phyloP scores from a whole-genome alignment of 1,284 basidiomycete species.

The Coniferiporia weirii region DNA sequence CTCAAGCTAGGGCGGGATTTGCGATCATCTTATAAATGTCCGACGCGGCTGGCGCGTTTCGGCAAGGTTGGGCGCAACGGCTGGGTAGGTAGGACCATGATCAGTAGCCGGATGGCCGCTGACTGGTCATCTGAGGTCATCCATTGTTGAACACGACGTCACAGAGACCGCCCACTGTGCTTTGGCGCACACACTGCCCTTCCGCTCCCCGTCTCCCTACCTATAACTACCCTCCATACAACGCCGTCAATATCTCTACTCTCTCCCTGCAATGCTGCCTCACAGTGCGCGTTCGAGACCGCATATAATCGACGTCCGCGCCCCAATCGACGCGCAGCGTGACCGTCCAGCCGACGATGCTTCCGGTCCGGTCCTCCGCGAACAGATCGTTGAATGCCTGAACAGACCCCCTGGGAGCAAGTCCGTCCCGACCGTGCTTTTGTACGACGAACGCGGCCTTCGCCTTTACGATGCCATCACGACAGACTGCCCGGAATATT shows the following conservation, averaged over 20 bases:
- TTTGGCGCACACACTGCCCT: no score
- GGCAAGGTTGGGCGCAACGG: no score
- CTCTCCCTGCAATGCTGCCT: neutral
- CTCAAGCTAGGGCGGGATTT: no score
- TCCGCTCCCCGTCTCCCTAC: no score
- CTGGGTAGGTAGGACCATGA: no score
- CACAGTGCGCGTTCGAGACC: neutral
- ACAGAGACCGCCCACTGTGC: no score
- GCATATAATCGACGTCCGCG: slow-evolving; percentile 14
- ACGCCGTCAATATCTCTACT: neutral
- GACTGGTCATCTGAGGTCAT: no score
- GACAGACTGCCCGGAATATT: slow-evolving; percentile 80
- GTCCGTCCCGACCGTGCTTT: slow-evolving; percentile 76
- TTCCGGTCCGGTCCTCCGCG: slow-evolving; percentile 31
- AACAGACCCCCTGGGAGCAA: slow-evolving; percentile 48
- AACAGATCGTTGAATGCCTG: slow-evolving; percentile 53
- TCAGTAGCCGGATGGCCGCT: no score
- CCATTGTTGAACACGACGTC: no score
- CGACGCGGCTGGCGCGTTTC: no score
- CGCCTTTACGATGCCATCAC: slow-evolving; percentile 83
- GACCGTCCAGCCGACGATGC: slow-evolving; percentile 4
- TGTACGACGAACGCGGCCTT: slow-evolving; percentile 85
- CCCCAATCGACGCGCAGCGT: neutral
- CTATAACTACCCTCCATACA: no score
- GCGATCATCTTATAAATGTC: no score